Evolutionary conservation across 2,329 filamentous ascomycete genomes (phyloP).

Genomic region (Penicillium sp.): DNA sequence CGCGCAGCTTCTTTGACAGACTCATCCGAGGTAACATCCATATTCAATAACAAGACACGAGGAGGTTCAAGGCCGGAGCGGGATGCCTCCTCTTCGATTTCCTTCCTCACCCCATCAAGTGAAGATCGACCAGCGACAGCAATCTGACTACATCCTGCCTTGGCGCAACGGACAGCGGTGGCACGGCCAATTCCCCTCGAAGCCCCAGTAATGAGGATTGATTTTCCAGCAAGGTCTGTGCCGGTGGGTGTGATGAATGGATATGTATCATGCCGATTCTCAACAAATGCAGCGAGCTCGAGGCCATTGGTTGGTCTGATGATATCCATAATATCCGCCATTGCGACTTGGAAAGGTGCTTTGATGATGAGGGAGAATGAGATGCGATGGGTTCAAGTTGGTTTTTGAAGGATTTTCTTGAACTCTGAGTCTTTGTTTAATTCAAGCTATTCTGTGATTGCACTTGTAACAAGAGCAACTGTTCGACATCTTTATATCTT

Average conservation of each 20-base stretch:
- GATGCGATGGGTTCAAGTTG: too few relatives aligned
- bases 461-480: too few relatives aligned
- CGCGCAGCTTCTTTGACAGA: conserved; percentile 31
- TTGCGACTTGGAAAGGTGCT: too few relatives aligned
- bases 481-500: too few relatives aligned
- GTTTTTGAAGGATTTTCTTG: too few relatives aligned
- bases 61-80: conserved; percentile 33
- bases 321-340: neutral
- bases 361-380: too few relatives aligned
- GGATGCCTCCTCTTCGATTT: conserved; percentile 42
- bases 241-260: conserved; percentile 52
- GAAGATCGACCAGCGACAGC: conserved; percentile 58
- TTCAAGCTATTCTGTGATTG: too few relatives aligned
- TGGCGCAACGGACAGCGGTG: conserved; percentile 60
- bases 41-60: conserved; percentile 47
- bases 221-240: conserved; percentile 45
- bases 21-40: conserved; percentile 49
- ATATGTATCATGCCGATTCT: conserved; percentile 53
- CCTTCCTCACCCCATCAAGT: conserved; percentile 42
- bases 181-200: conserved; percentile 59
- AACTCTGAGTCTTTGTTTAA: too few relatives aligned
- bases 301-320: neutral
- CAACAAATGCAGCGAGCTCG: conserved; percentile 1
- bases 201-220: conserved; percentile 60
- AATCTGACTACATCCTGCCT: conserved; percentile 57